These are phyloP conservation scores for Mitragyna speciosa DNA, from an alignment of 257 asterid genomes.

Conservation along the genomic window DNA sequence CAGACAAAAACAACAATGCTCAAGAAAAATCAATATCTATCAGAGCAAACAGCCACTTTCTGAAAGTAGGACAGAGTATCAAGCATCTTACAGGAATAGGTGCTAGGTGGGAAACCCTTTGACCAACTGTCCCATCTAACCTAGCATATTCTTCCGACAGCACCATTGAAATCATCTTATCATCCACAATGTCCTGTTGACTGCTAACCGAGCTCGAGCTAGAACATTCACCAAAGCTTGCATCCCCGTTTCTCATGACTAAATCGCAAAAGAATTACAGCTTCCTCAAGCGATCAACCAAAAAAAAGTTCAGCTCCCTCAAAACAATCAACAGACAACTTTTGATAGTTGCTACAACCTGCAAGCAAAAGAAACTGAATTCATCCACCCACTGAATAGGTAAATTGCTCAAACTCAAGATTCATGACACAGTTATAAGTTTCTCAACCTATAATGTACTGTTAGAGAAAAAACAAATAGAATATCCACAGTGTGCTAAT, in stretches of 20 bases:
- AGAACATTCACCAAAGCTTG: conserved; percentile 33
- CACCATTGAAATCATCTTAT: conserved; percentile 54
- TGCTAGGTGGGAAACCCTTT: conserved; percentile 54
- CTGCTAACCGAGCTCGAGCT: conserved; percentile 47
- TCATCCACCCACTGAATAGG: background rate
- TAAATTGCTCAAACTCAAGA: background rate
- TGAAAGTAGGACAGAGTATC: background rate
- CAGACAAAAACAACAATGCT: no score
- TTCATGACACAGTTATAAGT: background rate
- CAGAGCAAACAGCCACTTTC: background rate
- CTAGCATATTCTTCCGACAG: conserved; percentile 62
- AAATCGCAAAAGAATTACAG: background rate
- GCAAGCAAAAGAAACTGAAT: background rate
- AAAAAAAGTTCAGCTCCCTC: background rate
- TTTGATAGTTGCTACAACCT: background rate
- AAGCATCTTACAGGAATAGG: conserved; percentile 55
- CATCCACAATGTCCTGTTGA: conserved; percentile 54
- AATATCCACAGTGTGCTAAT: background rate
- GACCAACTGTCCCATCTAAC: conserved; percentile 57
- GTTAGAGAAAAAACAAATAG: background rate
- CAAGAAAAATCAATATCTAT: background rate
- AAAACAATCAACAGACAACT: background rate
- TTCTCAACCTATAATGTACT: background rate
- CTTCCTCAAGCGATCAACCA: background rate
- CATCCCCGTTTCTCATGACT: conserved; percentile 43